Evolutionary conservation across 192 early-diverging fungal genomes (phyloP), one percentile per base, ranked within the genome.

Genomic region (Pilobolus umbonatus): DNA sequence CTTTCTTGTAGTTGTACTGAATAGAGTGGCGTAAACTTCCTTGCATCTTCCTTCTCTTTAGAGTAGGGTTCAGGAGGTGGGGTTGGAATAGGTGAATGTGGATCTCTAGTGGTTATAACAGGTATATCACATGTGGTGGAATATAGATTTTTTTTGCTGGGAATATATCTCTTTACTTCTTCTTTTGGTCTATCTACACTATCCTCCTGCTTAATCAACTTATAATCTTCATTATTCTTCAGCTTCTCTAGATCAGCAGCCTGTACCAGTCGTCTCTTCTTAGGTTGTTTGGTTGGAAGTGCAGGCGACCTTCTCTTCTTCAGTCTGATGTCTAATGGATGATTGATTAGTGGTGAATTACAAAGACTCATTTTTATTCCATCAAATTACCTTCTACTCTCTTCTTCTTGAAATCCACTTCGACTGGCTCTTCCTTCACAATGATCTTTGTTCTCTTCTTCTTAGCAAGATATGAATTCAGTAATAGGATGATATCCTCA

Each of bases 11-110:
- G 67, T 45, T 85, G 85, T 19, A 88, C 81, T 14, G 86, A 86
- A 47, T 86, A 88, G 29, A 88, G 62, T 7, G 83, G 85, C 22
- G 82, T 55, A 45, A 79, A 86, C 12, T 80, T 72, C 21, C 80
- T 76, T 0, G 86, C 80, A 34, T 71, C 48, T 54, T 64, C 59
- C 29, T 74, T 64, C n/a, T 65, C 35, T 25, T 69, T 64, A 10
- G 57, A 24, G 40, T 51, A 44, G 5, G 3, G 40, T 28, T 65
- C 64, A 0, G 56, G 48, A 1, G 50, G 46, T 0, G 64, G 56
- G 7, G 64, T 58, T 15, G 55, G 64, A 44, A 65, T 65, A 4
- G 64, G 64, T 7, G 64, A 58, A 22, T 57, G 55, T 0, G 64
- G 64, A 17, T 48, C 25, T 24, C 1, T 38, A 21, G 15, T 34